Evolutionary conservation across 1,139 yeast species (phyloP).

Genomic region (Geotrichum candidum): DNA sequence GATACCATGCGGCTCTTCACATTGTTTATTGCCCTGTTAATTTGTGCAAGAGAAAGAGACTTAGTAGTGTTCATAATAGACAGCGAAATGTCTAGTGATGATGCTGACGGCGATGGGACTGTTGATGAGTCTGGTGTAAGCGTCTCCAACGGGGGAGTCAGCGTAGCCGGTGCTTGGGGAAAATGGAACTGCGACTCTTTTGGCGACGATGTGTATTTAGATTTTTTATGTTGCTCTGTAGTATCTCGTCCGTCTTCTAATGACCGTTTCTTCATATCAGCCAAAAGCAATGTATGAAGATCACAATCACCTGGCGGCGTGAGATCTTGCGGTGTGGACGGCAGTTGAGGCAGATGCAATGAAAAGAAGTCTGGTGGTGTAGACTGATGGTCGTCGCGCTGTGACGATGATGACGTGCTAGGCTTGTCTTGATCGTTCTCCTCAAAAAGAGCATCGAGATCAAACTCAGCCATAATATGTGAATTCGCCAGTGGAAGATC

Average conservation of each 20-base stretch:
- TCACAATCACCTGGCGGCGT: conserved; percentile 1
- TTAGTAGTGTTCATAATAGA: not conserved
- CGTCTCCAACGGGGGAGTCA: conserved; percentile 1
- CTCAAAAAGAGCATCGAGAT: conserved; percentile 11
- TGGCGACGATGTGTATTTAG: not conserved
- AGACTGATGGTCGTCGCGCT: not conserved
- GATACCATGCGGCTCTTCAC: conserved; percentile 11
- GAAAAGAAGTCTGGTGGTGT: not conserved
- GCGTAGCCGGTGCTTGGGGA: not conserved
- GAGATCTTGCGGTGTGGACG: not conserved
- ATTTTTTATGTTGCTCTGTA: not conserved
- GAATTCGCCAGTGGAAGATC: not conserved
- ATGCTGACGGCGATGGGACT: conserved; percentile 4
- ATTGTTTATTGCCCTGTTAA: not conserved
- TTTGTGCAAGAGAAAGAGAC: not conserved
- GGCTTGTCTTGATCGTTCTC: conserved; percentile 1
- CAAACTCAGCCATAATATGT: conserved; percentile 4
- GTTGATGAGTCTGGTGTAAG: conserved; percentile 13
- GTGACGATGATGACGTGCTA: not conserved
- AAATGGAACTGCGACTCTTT: not conserved
- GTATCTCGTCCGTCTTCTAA: not conserved
- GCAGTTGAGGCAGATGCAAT: not conserved
- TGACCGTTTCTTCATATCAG: not conserved
- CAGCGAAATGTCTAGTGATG: not conserved
- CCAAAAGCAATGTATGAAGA: not conserved